Evolutionary conservation across 805 yeast species (phyloP), one percentile per base, ranked within the genome.

Genomic region (Kodamaea neixiangensis): DNA sequence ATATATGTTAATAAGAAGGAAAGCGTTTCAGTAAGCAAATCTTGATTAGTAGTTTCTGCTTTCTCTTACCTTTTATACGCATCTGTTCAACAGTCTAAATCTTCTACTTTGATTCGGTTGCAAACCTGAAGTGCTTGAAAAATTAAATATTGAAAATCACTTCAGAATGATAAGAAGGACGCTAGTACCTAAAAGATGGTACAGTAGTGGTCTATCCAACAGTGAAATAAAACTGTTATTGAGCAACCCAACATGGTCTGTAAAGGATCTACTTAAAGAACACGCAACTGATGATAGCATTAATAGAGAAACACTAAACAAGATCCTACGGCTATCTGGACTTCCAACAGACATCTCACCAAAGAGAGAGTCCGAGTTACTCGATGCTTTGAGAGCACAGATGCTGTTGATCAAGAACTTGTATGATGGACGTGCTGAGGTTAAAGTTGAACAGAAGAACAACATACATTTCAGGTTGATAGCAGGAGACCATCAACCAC

Each of bases 251-350:
- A 46, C 52, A 14, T 58, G 60, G 63, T 38, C 52, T 4, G 47
- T 54, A 13, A 44, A 38, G 6, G 57, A 55, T n/a, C 48, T 57
- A 15, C 45, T 51, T n/a, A 17, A 40, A 25, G 25, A 33, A 29
- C 34, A 48, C 20, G 13, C 46, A 7, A 9, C 43, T 11, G 34
- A 40, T 2, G 41, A 45, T 7, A 38, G 50, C 19, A 46, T 65
- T 15, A 58, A 56, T 44, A 47, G 55, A 14, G 47, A 48, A 15
- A 50, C 58, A 3, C 56, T 65, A 14, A 52, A 50, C 31, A 77
- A 70, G 39, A 58, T 82, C 44, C 57, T 80, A 29, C 69, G 70
- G 37, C 60, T 82, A 17, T 77, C 86, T 0, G 87, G 87, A 0
- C 56, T 83, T 4, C 71, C 76, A 2, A 57, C 66, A 7, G 52